Evolutionary conservation across 2,329 filamentous ascomycete species (phyloP).

Genomic region (Ceratocystis cubensis): DNA sequence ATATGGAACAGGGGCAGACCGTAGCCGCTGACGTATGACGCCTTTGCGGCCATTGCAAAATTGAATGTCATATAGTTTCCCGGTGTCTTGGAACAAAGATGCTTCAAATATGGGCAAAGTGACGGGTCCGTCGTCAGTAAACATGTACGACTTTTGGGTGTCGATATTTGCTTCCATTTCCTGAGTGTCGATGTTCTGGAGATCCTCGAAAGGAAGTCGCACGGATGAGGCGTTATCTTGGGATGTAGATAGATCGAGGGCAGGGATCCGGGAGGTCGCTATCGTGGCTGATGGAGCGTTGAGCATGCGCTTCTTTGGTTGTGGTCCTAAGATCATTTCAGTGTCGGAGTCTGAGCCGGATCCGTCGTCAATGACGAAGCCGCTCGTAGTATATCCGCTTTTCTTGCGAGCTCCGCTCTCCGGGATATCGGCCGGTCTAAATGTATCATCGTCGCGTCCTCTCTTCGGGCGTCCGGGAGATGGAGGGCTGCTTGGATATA

Average conservation of each 20-base stretch:
- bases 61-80: slow-evolving; percentile 32
- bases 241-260: neutral
- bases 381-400: slow-evolving; percentile 14
- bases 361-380: slow-evolving; percentile 21
- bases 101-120: slow-evolving; percentile 16
- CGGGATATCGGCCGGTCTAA: neutral
- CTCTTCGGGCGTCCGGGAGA: slow-evolving; percentile 19
- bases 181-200: neutral
- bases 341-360: slow-evolving; percentile 18
- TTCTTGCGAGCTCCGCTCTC: neutral
- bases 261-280: slow-evolving; percentile 4
- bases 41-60: slow-evolving; percentile 47
- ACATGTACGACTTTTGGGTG: neutral
- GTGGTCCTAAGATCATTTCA: slow-evolving; percentile 9
- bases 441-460: slow-evolving; percentile 16
- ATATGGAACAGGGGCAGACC: slow-evolving; percentile 40
- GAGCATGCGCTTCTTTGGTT: slow-evolving; percentile 19
- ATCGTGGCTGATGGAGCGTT: neutral
- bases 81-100: slow-evolving; percentile 22
- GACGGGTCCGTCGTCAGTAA: slow-evolving; percentile 3
- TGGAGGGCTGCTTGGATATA: slow-evolving; percentile 21
- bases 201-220: neutral
- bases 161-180: neutral
- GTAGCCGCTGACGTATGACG: slow-evolving; percentile 43
- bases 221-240: neutral